These are phyloP conservation scores for Candida xyloterini DNA, from an alignment of 805 yeast genomes.

Conservation along the genomic window DNA sequence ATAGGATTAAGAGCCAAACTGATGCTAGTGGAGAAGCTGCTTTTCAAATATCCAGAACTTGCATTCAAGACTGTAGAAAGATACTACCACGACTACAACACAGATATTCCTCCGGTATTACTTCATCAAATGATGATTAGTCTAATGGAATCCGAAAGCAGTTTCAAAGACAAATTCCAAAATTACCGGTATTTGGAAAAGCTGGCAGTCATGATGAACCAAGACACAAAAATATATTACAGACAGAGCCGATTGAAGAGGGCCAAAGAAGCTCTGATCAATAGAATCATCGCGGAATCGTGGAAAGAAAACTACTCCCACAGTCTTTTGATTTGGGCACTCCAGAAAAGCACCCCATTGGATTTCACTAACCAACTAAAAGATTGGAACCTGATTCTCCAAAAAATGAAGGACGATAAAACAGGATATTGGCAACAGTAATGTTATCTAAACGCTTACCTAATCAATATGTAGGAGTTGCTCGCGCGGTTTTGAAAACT, in stretches of 20 bases:
- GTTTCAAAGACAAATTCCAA: conserved; percentile 20
- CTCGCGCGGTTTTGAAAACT: conserved; percentile 12
- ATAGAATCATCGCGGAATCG: conserved; percentile 23
- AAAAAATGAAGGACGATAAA: conserved; percentile 20
- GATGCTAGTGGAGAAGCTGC: conserved; percentile 17
- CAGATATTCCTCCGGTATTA: conserved; percentile 23
- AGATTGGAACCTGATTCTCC: conserved; percentile 23
- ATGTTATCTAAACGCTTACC: conserved; percentile 1
- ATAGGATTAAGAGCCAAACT: conserved; percentile 21
- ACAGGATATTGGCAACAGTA: conserved; percentile 27
- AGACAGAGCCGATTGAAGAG: conserved; percentile 15
- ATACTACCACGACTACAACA: conserved; percentile 21
- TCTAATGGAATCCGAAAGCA: conserved; percentile 13
- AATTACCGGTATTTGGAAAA: conserved; percentile 23
- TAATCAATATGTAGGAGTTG: not conserved
- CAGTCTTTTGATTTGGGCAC: conserved; percentile 24
- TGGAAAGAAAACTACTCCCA: conserved; percentile 11
- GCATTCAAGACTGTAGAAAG: conserved; percentile 15
- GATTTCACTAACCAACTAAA: conserved; percentile 10
- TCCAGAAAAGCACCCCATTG: conserved; percentile 17
- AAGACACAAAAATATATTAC: conserved; percentile 14
- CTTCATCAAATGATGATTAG: conserved; percentile 29
- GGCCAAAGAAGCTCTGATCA: conserved; percentile 19
- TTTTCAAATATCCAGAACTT: conserved; percentile 15
- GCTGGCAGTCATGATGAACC: conserved; percentile 19